Conservation (phyloP, 1,284 basidiomycete genomes). For the Apiotrichum mycotoxinovorans region DNA sequence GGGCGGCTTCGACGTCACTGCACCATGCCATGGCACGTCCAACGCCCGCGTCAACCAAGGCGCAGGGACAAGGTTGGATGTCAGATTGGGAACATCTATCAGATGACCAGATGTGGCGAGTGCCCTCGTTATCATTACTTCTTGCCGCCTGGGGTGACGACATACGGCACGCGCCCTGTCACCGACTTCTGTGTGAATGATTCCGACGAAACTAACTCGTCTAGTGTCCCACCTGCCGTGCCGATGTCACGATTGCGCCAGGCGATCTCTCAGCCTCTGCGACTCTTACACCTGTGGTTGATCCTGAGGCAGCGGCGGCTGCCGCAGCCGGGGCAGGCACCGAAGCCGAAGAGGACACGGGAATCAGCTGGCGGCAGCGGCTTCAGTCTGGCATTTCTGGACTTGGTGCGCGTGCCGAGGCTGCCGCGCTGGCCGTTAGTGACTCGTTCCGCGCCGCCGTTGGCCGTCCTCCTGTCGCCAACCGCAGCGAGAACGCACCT, state of each 20-base stretch:
- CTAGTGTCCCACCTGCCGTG: constrained; percentile 83
- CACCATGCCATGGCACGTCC: too few species aligned
- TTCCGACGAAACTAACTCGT: not conserved
- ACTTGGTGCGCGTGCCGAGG: constrained; percentile 1
- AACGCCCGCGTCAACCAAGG: too few species aligned
- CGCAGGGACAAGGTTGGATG: too few species aligned
- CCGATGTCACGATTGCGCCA: constrained; percentile 70
- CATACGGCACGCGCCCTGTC: too few species aligned
- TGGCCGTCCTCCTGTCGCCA: not conserved
- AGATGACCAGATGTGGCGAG: too few species aligned
- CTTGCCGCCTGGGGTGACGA: too few species aligned
- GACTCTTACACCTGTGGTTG: constrained; percentile 21
- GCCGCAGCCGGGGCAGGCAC: not conserved
- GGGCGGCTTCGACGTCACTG: constrained; percentile 25
- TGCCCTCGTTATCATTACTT: too few species aligned
- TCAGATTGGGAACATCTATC: too few species aligned
- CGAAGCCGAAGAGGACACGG: not conserved
- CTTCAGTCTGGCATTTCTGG: not conserved
- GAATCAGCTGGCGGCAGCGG: constrained; percentile 2
- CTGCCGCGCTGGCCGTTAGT: constrained; percentile 1
- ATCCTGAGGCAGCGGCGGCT: not conserved
- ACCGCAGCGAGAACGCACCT: not conserved
- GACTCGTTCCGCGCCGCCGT: constrained; percentile 8
- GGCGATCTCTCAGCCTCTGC: constrained; percentile 17
- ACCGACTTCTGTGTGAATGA: constrained; percentile 7